Conservation (phyloP, 441 rosid species). For the Populus trichocarpa region DNA sequence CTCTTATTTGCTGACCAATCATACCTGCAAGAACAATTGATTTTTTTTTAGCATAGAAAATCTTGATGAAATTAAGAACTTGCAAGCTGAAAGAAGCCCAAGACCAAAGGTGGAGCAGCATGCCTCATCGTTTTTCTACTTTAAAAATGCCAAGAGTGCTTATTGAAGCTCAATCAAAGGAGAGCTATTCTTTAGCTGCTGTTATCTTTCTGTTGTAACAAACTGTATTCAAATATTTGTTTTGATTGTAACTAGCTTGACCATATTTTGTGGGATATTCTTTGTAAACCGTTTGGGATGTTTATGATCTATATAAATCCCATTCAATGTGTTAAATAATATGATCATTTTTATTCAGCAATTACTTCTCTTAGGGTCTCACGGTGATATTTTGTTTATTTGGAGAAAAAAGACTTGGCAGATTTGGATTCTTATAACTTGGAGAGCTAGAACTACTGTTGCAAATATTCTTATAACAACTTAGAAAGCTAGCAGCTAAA, state of each 20-base stretch:
- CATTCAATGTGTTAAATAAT: too few species aligned
- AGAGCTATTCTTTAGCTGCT: too few species aligned
- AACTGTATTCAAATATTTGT: too few species aligned
- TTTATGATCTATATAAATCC: too few species aligned
- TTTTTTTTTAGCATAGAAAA: neutral
- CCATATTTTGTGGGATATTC: too few species aligned
- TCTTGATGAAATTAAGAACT: neutral
- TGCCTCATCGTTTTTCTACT: neutral
- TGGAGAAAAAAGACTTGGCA: neutral
- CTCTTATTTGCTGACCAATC: constrained; percentile 89
- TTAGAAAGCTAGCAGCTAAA: neutral
- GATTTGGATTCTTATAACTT: neutral
- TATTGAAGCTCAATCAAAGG: too few species aligned
- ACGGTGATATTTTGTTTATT: neutral
- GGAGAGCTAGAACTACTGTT: neutral
- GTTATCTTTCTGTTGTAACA: too few species aligned
- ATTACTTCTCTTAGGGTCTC: too few species aligned
- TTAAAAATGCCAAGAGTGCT: neutral
- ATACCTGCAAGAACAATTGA: constrained; percentile 44
- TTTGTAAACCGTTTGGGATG: too few species aligned
- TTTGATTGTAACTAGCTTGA: too few species aligned
- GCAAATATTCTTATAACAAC: neutral
- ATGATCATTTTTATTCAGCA: too few species aligned
- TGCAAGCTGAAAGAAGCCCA: too few species aligned
- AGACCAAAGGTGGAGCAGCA: neutral